phyloP scores from a whole-genome alignment of 2,329 filamentous ascomycete genomes.

The Hymenoscyphus linearis region DNA sequence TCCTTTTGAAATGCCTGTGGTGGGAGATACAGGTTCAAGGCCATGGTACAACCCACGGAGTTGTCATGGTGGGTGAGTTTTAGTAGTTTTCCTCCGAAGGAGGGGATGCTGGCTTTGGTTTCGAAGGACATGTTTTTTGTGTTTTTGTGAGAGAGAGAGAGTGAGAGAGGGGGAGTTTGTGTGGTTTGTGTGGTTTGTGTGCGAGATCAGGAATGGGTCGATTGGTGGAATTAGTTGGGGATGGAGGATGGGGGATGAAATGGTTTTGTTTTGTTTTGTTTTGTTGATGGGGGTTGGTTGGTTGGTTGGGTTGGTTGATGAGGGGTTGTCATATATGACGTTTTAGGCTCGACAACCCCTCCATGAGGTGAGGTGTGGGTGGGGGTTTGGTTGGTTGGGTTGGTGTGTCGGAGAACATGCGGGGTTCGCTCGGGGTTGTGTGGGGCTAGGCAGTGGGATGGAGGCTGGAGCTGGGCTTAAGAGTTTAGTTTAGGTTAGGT shows the following conservation, averaged over 20 bases:
- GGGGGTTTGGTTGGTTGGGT: no score
- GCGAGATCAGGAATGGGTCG: no score
- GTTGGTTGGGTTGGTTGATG: background rate
- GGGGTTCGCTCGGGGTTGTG: no score
- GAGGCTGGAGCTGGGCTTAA: no score
- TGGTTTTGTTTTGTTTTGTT: no score
- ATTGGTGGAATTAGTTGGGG: background rate
- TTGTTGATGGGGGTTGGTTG: background rate
- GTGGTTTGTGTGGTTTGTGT: background rate
- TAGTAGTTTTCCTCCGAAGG: conserved; percentile 89
- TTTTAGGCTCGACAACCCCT: conserved; percentile 25
- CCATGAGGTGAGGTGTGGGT: conserved; percentile 1
- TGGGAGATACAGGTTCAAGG: conserved; percentile 86
- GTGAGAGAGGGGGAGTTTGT: background rate
- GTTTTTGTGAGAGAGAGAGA: no score
- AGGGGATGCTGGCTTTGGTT: conserved; percentile 82
- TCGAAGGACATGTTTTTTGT: conserved; percentile 69
- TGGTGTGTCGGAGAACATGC: no score
- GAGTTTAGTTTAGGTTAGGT: no score
- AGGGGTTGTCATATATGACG: conserved; percentile 19
- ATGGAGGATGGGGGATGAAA: background rate
- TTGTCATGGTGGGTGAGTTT: conserved; percentile 85
- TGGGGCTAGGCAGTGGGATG: no score
- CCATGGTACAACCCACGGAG: conserved; percentile 81
- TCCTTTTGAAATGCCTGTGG: conserved; percentile 48